These are phyloP conservation scores for Xylaria venustula DNA, from an alignment of 495 filamentous ascomycete genomes.

Conservation along the genomic window DNA sequence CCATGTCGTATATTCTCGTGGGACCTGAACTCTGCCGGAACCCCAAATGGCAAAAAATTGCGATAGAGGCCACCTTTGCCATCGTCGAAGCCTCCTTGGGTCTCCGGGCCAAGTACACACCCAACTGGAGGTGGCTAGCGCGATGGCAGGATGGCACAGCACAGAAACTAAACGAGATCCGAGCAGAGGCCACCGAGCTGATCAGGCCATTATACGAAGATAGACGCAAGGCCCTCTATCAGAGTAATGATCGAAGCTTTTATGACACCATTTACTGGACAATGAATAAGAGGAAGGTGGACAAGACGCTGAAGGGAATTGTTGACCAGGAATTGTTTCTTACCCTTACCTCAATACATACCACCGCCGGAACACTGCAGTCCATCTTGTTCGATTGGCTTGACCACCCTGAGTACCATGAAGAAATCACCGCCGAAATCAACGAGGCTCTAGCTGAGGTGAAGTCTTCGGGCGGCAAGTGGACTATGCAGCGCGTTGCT, in stretches of 20 bases:
- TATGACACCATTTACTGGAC: not conserved
- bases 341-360: constrained; percentile 3
- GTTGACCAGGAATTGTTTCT: not conserved
- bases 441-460: constrained; percentile 1
- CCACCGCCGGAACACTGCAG: not conserved
- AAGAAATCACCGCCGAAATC: not conserved
- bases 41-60: not conserved
- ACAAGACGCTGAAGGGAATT: not conserved
- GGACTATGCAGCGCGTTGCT: not conserved
- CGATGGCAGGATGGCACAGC: not conserved
- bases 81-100: not conserved
- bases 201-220: not conserved
- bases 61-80: not conserved
- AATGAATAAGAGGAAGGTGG: not conserved
- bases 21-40: not conserved
- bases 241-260: not conserved
- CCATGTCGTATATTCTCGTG: not conserved
- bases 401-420: not conserved
- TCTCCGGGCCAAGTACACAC: not conserved
- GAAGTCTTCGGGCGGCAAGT: not conserved
- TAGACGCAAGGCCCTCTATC: not conserved
- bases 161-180: not conserved
- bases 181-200: not conserved
- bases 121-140: constrained; percentile 1
- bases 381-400: constrained; percentile 9